Base-by-base conservation (phyloP, 352 stramenopile genomes). In the Globisporangium paddicum region DNA sequence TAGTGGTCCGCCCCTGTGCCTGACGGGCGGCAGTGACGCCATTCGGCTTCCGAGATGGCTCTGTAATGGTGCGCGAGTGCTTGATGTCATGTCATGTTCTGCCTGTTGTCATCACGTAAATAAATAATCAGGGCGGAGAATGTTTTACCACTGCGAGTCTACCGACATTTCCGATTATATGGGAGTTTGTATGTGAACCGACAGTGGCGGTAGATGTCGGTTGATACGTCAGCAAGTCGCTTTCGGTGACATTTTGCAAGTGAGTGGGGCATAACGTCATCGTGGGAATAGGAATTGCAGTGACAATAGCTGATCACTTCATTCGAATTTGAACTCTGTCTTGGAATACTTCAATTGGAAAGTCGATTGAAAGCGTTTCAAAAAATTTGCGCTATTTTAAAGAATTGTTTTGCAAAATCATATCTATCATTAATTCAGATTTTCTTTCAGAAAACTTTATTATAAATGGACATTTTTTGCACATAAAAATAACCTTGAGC, bases 141-240 rank as follows among this genome's bases (percentile, higher is more conserved):
- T n/a, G n/a, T 26, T 46, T 45, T 23, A 30, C 23, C 25, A 23
- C 23, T 0, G 11, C 26, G 26, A 18, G 13, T 52, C 16, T 52
- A 25, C 46, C 46, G 26, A 8, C 46, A 38, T 44, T 40, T 52
- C 14, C 25, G 5, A 10, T 18, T 52, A 26, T 26, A 37, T 37
- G 16, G 19, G 26, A 10, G 18, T 25, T 38, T 52, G 46, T 52
- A 52, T 40, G 26, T 38, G 26, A 10, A 38, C 46, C 46, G 46
- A 52, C 46, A 52, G 35, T 52, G 26, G 46, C 46, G 46, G 46
- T 52, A 25, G 46, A 9, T 52, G 46, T 16, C 46, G 46, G 46
- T 38, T 38, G 35, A 40, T 9, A 40, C 35, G 35, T 40, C 35
- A 40, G 2, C 35, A 40, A 16, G 35, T 7, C 28, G 6, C 28